phyloP scores from a whole-genome alignment of 768 basidiomycete genomes.

The Lyophyllum semitale region DNA sequence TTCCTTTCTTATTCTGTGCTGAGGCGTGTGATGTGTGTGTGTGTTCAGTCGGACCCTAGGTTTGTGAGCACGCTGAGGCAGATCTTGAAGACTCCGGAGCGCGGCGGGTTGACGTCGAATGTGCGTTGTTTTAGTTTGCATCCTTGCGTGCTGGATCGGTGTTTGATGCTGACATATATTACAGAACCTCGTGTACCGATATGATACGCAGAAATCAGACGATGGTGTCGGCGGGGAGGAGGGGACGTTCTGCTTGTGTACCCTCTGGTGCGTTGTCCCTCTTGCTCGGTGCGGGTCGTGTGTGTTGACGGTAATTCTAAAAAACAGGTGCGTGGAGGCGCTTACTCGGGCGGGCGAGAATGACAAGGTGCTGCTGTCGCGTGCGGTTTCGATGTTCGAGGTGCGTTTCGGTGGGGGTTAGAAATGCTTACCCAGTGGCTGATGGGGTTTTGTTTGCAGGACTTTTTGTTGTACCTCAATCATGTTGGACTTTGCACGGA shows the following conservation, averaged over 20 bases:
- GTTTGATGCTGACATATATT: background rate
- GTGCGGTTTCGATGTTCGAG: slow-evolving; percentile 88
- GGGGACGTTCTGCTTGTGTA: slow-evolving; percentile 92
- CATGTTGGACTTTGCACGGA: slow-evolving; percentile 87
- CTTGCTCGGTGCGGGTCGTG: background rate
- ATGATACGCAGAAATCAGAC: slow-evolving; percentile 81
- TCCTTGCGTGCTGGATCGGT: background rate
- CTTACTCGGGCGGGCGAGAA: slow-evolving; percentile 85
- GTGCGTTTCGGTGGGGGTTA: slow-evolving; percentile 36
- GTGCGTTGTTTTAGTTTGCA: slow-evolving; percentile 34
- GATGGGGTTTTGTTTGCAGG: slow-evolving; percentile 37
- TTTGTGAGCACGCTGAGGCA: slow-evolving; percentile 85
- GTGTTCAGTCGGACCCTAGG: slow-evolving; percentile 73
- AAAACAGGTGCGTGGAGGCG: slow-evolving; percentile 86
- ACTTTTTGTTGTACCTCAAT: slow-evolving; percentile 81
- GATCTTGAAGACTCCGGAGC: slow-evolving; percentile 84
- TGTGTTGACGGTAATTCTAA: no score
- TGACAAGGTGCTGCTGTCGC: slow-evolving; percentile 63
- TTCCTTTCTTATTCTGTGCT: background rate
- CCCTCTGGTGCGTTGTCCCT: slow-evolving; percentile 57
- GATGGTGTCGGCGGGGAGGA: slow-evolving; percentile 97
- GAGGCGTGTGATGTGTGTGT: slow-evolving; percentile 15
- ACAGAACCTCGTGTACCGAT: slow-evolving; percentile 85
- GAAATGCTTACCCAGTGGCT: background rate
- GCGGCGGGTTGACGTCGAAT: slow-evolving; percentile 90